phyloP scores from a whole-genome alignment of 2,329 filamentous ascomycete genomes.

The Curvularia sp. region DNA sequence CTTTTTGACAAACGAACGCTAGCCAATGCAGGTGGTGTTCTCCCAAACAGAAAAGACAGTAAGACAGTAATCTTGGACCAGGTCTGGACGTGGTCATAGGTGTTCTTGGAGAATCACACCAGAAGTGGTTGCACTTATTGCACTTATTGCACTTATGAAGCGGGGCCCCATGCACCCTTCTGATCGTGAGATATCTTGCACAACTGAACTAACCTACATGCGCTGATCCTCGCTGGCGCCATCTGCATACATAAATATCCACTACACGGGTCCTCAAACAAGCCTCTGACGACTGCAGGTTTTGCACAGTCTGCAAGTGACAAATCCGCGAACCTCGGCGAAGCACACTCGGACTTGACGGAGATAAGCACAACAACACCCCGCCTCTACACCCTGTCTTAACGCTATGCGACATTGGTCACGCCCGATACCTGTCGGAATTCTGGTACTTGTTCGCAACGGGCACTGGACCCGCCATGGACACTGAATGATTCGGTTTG shows the following conservation, averaged over 20 bases:
- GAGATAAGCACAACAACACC: conserved; percentile 7
- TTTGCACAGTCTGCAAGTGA: neutral
- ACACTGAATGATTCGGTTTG: neutral
- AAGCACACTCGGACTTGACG: conserved; percentile 9
- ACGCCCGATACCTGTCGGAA: conserved; percentile 6
- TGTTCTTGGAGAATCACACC: neutral
- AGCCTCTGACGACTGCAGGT: neutral
- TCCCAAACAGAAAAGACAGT: neutral
- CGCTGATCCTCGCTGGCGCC: neutral
- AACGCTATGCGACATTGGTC: conserved; percentile 15
- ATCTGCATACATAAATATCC: neutral
- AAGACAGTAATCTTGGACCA: neutral
- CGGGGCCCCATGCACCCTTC: neutral
- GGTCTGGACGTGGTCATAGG: neutral
- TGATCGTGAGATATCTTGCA: neutral
- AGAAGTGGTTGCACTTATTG: neutral
- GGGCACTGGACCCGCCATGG: conserved; percentile 1
- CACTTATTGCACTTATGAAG: neutral
- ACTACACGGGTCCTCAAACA: neutral
- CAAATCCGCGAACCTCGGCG: neutral
- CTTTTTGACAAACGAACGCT: neutral
- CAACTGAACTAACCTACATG: neutral
- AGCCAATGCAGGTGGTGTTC: neutral
- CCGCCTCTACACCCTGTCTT: conserved; percentile 10
- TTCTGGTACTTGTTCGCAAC: neutral